A percentile compares a stretch with the other conserved stretches of the same genome.
Evolutionary conservation across 345 rosid species (phyloP).

Genomic region (Psidium friedrichsthalianum): DNA sequence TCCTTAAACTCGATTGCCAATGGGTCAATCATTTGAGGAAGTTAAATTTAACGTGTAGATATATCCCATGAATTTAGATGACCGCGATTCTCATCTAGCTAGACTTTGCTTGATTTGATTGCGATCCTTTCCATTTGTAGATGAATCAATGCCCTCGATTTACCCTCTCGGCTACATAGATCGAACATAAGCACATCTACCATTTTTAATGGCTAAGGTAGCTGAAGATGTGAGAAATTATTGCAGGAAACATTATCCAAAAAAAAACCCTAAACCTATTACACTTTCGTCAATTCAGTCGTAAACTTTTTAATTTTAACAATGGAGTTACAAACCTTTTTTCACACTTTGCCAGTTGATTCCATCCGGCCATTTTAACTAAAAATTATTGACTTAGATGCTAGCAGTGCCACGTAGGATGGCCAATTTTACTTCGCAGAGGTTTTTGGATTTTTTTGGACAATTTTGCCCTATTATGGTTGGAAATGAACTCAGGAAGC

Average conservation of each 20-base stretch:
- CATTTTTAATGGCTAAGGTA: not conserved
- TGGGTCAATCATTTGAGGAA: not conserved
- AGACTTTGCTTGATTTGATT: not conserved
- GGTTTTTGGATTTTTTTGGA: too few relatives aligned
- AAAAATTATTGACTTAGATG: too few relatives aligned
- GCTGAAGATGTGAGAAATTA: not conserved
- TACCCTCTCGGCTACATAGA: not conserved
- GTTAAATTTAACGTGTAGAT: not conserved
- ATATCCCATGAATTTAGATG: not conserved
- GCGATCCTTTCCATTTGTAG: not conserved
- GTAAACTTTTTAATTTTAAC: too few relatives aligned
- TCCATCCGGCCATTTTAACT: too few relatives aligned
- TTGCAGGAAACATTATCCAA: not conserved
- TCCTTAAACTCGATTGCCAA: not conserved
- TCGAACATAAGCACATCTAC: not conserved
- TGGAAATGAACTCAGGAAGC: not conserved
- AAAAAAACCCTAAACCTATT: too few relatives aligned
- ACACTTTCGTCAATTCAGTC: too few relatives aligned
- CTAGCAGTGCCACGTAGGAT: too few relatives aligned
- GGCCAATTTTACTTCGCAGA: too few relatives aligned
- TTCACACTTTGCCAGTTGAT: too few relatives aligned
- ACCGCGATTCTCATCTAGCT: too few relatives aligned
- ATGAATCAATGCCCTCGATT: not conserved
- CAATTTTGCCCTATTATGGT: too few relatives aligned
- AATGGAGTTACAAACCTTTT: too few relatives aligned